phyloP scores from a whole-genome alignment of 805 yeast genomes.

The Hanseniaspora guilliermondii region DNA sequence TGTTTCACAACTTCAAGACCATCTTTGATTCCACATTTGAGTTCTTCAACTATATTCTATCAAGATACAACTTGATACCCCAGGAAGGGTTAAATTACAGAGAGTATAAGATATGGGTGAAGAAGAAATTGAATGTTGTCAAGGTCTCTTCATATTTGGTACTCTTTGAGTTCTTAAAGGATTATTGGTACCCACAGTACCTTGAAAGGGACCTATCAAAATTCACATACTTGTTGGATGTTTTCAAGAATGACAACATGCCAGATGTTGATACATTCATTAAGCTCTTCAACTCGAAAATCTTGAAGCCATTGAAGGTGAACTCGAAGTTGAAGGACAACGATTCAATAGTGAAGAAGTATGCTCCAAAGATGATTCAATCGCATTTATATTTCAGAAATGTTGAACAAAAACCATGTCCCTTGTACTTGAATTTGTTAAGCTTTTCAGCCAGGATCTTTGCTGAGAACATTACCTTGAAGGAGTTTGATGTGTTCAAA shows the following conservation, averaged over 20 bases:
- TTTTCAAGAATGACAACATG: conserved; percentile 31
- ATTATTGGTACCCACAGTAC: conserved; percentile 58
- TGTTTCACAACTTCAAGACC: conserved; percentile 64
- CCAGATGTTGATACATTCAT: conserved; percentile 34
- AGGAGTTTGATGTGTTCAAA: conserved; percentile 59
- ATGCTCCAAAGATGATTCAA: background rate
- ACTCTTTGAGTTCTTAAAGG: conserved; percentile 53
- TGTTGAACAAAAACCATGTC: conserved; percentile 26
- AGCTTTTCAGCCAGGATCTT: conserved; percentile 65
- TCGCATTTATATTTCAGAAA: conserved; percentile 13
- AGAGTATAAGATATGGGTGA: conserved; percentile 67
- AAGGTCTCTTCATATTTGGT: conserved; percentile 53
- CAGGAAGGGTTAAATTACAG: conserved; percentile 81
- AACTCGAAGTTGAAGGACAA: background rate
- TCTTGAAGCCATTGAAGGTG: conserved; percentile 17
- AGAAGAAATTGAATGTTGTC: conserved; percentile 55
- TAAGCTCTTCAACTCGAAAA: conserved; percentile 30
- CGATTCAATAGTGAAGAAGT: conserved; percentile 10
- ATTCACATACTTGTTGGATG: conserved; percentile 30
- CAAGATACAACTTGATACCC: conserved; percentile 58
- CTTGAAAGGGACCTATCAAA: conserved; percentile 34
- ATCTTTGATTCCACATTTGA: conserved; percentile 52
- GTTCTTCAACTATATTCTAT: conserved; percentile 45
- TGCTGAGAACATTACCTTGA: conserved; percentile 74
- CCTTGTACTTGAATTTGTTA: conserved; percentile 32